Conservation (phyloP, 768 basidiomycete genomes). For the Suillus alpinus region DNA sequence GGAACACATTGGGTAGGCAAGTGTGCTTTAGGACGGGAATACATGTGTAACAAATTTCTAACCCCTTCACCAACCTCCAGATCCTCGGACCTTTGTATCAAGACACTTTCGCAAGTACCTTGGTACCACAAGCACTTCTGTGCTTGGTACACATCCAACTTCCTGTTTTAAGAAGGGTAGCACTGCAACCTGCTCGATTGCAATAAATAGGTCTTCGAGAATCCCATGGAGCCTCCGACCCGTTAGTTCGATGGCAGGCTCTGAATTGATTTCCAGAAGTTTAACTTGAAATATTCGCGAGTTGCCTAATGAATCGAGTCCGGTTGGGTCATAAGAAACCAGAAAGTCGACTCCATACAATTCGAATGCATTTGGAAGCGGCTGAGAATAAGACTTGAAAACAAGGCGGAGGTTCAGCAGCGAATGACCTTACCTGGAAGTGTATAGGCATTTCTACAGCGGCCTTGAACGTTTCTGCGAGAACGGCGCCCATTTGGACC, state of each 20-base stretch:
- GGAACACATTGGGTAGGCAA: background rate
- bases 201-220: slow-evolving; percentile 74
- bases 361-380: slow-evolving; percentile 90
- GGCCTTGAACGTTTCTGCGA: slow-evolving; percentile 84
- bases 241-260: slow-evolving; percentile 93
- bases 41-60: background rate
- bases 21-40: background rate
- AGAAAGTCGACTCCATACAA: slow-evolving; percentile 94
- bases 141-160: slow-evolving; percentile 2
- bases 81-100: slow-evolving; percentile 47
- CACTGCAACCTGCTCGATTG: slow-evolving; percentile 66
- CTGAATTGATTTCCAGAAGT: slow-evolving; percentile 89
- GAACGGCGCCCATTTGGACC: slow-evolving; percentile 57
- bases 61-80: slow-evolving; percentile 6
- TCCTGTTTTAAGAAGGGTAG: slow-evolving; percentile 48
- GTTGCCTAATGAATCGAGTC: slow-evolving; percentile 4
- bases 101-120: slow-evolving; percentile 69
- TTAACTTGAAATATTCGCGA: slow-evolving; percentile 51
- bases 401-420: background rate
- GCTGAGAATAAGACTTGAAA: slow-evolving; percentile 39
- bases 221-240: slow-evolving; percentile 81
- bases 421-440: slow-evolving; percentile 61
- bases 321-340: slow-evolving; percentile 44
- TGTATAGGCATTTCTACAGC: slow-evolving; percentile 78
- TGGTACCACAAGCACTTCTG: slow-evolving; percentile 40